Evolutionary conservation across 768 basidiomycete species (phyloP).

Genomic region (Tulasnella sp.): DNA sequence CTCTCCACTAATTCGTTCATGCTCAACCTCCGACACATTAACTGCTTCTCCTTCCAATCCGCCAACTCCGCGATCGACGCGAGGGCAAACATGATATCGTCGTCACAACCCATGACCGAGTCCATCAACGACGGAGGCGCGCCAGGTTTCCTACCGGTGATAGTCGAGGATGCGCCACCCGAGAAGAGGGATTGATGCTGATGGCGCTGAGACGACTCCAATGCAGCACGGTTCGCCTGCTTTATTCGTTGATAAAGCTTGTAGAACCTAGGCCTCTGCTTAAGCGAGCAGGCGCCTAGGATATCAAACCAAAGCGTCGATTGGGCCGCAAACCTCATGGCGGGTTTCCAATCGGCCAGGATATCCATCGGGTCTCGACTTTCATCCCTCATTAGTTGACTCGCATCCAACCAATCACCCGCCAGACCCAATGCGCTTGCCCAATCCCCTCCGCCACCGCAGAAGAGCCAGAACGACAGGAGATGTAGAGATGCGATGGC

Average conservation of each 20-base stretch:
- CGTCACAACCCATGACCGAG: slow-evolving; percentile 15
- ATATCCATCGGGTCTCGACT: slow-evolving; percentile 21
- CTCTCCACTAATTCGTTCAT: slow-evolving; percentile 47
- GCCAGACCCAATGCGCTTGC: slow-evolving; percentile 56
- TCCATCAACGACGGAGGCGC: slow-evolving; percentile 6
- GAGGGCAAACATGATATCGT: slow-evolving; percentile 47
- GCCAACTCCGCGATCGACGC: slow-evolving; percentile 63
- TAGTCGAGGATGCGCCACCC: not conserved
- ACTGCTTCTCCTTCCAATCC: slow-evolving; percentile 46
- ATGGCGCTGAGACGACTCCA: not conserved
- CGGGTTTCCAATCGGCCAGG: slow-evolving; percentile 5
- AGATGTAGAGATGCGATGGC: slow-evolving; percentile 73
- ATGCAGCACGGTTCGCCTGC: slow-evolving; percentile 27
- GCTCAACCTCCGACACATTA: slow-evolving; percentile 34
- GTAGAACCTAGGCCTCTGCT: slow-evolving; percentile 49
- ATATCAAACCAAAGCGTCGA: slow-evolving; percentile 81
- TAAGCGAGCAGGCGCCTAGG: slow-evolving; percentile 2
- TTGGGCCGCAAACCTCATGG: slow-evolving; percentile 11
- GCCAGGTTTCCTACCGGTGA: not conserved
- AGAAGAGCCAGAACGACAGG: slow-evolving; percentile 60
- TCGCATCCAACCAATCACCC: slow-evolving; percentile 65
- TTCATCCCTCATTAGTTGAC: slow-evolving; percentile 50
- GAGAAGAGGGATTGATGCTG: not conserved
- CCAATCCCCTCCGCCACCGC: slow-evolving; percentile 62
- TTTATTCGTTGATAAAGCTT: slow-evolving; percentile 43